Percentiles rank a stretch among this genome's conserved stretches.
Conservation (phyloP, 345 rosid genomes). For the Salix dunnii region DNA sequence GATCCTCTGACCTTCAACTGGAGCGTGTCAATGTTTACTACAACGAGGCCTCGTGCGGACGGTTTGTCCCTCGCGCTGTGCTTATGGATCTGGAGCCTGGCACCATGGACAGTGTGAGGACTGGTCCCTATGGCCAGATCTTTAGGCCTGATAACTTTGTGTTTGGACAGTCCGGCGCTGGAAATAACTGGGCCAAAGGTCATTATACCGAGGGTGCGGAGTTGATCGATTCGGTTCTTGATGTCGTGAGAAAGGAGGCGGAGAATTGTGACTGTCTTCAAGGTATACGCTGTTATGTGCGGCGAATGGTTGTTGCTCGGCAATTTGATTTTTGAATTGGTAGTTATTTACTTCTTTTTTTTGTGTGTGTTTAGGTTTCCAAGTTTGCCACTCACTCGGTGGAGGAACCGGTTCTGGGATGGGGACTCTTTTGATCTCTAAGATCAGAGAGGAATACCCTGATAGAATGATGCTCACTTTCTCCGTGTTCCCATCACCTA, state of each 20-base stretch:
- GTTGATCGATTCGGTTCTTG: conserved; percentile 25
- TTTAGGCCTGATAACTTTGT: conserved; percentile 31
- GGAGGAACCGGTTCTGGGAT: conserved; percentile 32
- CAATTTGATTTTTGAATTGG: neutral
- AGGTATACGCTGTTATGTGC: neutral
- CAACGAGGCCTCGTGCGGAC: conserved; percentile 24
- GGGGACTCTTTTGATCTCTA: conserved; percentile 28
- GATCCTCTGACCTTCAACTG: conserved; percentile 24
- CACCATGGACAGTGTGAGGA: conserved; percentile 31
- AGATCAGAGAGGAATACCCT: conserved; percentile 31
- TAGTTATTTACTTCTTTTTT: neutral
- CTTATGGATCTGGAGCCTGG: conserved; percentile 34
- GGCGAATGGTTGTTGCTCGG: neutral
- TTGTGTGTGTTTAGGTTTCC: conserved; percentile 16
- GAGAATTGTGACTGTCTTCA: conserved; percentile 31
- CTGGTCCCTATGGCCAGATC: conserved; percentile 26
- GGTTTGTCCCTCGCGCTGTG: conserved; percentile 27
- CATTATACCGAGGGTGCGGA: conserved; percentile 32
- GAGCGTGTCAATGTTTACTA: conserved; percentile 27
- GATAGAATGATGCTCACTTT: conserved; percentile 32
- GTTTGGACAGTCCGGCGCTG: conserved; percentile 31
- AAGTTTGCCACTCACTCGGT: conserved; percentile 28
- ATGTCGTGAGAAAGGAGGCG: conserved; percentile 30
- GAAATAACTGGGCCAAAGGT: conserved; percentile 30
- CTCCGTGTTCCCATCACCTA: conserved; percentile 29